phyloP scores from a whole-genome alignment of 192 early-diverging fungal genomes.

The Umbelopsis vinacea region DNA sequence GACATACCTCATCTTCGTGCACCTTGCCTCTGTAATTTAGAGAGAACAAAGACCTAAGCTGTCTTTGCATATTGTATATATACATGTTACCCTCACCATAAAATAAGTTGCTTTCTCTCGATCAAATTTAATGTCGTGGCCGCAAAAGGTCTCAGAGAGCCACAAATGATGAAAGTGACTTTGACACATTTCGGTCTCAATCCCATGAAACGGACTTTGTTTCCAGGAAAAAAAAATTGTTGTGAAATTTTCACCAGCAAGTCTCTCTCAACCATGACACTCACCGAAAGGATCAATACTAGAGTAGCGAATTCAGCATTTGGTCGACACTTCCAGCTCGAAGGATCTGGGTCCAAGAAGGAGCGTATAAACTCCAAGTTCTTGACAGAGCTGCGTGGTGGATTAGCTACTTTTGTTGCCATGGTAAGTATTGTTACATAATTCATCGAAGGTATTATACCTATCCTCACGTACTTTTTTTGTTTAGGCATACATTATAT shows the following conservation, averaged over 20 bases:
- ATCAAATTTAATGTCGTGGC: no score
- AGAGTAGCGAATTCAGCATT: conserved; percentile 57
- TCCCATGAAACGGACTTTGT: background rate
- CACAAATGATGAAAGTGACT: no score
- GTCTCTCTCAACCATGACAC: conserved; percentile 37
- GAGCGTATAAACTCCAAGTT: conserved; percentile 65
- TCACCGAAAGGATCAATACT: conserved; percentile 56
- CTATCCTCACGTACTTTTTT: background rate
- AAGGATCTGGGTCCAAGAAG: conserved; percentile 58
- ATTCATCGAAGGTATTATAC: background rate
- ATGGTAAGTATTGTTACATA: conserved; percentile 52
- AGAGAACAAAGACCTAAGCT: no score
- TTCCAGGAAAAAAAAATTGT: background rate
- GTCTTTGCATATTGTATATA: no score
- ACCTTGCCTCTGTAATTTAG: no score
- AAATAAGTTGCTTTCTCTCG: no score
- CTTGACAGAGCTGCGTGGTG: conserved; percentile 69
- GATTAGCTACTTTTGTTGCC: conserved; percentile 41
- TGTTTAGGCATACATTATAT: conserved; percentile 40
- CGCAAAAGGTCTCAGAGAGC: no score
- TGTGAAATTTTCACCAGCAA: background rate
- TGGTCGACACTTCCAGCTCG: conserved; percentile 66
- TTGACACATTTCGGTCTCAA: no score
- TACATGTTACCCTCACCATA: no score
- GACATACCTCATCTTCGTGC: no score